Conservation (phyloP, 2,329 filamentous ascomycete genomes). For the Colletotrichum limetticola region DNA sequence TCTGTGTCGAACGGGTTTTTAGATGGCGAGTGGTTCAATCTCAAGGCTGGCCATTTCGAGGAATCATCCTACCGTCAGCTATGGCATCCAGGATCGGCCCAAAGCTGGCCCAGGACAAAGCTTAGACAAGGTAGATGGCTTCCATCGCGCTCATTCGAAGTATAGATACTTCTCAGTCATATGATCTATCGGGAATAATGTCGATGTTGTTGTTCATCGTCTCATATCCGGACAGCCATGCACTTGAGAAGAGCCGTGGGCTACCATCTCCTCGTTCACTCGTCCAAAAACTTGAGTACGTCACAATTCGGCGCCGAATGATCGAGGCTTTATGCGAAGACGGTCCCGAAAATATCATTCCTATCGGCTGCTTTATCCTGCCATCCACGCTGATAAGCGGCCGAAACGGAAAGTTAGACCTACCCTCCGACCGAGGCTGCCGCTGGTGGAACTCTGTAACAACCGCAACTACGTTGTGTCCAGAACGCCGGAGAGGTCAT, state of each 20-base stretch:
- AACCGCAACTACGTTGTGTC: neutral
- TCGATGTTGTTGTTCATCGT: neutral
- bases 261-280: neutral
- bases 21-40: no score
- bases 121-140: no score
- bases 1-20: neutral
- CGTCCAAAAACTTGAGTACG: no score
- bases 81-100: no score
- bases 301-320: neutral
- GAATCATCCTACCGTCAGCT: no score
- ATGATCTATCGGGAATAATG: neutral
- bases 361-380: neutral
- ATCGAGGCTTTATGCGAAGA: neutral
- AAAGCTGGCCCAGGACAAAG: no score
- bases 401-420: conserved; percentile 4
- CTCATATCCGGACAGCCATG: neutral
- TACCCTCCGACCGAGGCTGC: conserved; percentile 12
- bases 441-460: conserved; percentile 15
- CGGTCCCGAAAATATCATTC: neutral
- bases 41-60: no score
- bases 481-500: neutral
- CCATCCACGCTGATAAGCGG: neutral
- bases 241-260: neutral
- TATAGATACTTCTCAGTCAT: no score
- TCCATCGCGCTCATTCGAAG: no score